Conservation (phyloP, 495 filamentous ascomycete species). For the Neurospora sp. region DNA sequence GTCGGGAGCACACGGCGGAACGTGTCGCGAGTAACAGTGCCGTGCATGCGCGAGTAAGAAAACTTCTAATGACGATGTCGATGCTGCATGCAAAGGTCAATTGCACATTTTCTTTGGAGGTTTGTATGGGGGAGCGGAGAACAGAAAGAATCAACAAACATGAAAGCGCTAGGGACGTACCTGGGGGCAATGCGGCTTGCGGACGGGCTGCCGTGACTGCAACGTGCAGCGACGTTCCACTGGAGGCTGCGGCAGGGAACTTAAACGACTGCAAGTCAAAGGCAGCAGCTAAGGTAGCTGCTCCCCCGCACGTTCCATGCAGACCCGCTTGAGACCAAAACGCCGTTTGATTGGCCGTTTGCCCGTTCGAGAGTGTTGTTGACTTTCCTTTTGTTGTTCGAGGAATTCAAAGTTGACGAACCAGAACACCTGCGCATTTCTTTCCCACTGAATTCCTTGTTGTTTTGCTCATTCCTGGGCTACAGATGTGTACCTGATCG, state of each 20-base stretch:
- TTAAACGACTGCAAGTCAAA: background rate
- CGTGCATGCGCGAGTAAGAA: conserved; percentile 7
- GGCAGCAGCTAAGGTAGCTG: conserved; percentile 6
- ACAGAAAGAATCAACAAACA: conserved; percentile 28
- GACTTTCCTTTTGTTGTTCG: background rate
- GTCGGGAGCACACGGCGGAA: background rate
- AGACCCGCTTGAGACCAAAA: conserved; percentile 1
- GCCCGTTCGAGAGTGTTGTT: background rate
- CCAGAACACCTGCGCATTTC: background rate
- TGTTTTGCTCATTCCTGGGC: background rate
- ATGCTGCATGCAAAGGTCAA: conserved; percentile 5
- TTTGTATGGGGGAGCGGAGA: conserved; percentile 12
- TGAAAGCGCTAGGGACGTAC: conserved; percentile 14
- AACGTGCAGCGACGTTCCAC: background rate
- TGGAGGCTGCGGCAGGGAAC: background rate
- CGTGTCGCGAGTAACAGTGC: background rate
- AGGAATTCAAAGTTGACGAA: background rate
- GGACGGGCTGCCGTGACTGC: background rate
- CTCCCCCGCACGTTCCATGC: conserved; percentile 16
- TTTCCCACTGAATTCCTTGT: background rate
- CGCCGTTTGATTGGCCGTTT: conserved; percentile 14
- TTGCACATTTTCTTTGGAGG: conserved; percentile 13
- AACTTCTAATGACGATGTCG: background rate
- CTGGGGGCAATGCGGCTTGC: conserved; percentile 22
- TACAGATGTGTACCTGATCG: background rate